A percentile compares a stretch with the other conserved stretches of the same genome.
Conservation (phyloP, 108 stramenopile species). For the Conticribra guillardii region DNA sequence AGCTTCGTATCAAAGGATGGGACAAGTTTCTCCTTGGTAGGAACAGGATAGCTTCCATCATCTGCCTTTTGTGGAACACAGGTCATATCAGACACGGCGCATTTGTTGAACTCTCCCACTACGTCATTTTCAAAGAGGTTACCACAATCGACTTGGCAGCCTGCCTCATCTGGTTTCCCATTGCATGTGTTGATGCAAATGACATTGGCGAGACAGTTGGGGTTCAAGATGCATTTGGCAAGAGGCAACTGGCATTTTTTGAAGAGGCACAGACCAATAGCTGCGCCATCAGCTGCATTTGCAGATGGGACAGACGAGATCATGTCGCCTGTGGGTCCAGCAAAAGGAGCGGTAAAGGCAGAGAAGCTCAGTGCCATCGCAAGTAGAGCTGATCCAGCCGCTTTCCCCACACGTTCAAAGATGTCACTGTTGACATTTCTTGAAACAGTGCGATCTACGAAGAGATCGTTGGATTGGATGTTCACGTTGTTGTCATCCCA, state of each 20-base stretch:
- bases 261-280: conserved; percentile 78
- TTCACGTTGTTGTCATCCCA: no score
- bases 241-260: conserved; percentile 80
- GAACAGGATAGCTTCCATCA: conserved; percentile 91
- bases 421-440: conserved; percentile 5
- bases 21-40: conserved; percentile 62
- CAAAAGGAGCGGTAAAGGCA: conserved; percentile 3
- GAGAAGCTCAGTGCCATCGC: conserved; percentile 52
- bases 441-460: conserved; percentile 11
- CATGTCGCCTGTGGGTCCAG: no score
- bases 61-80: conserved; percentile 93
- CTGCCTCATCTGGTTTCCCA: conserved; percentile 83
- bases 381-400: conserved; percentile 48
- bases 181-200: conserved; percentile 95
- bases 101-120: conserved; percentile 97
- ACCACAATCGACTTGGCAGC: conserved; percentile 95
- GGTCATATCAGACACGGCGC: conserved; percentile 89
- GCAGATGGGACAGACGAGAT: conserved; percentile 42
- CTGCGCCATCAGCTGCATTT: conserved; percentile 70
- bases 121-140: conserved; percentile 94
- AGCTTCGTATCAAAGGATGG: conserved; percentile 84
- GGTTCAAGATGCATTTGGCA: conserved; percentile 87
- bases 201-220: conserved; percentile 94
- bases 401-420: conserved; percentile 41
- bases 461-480: conserved; percentile 6